Conservation (phyloP, 257 asterid genomes). For the Capsicum rhomboideum region DNA sequence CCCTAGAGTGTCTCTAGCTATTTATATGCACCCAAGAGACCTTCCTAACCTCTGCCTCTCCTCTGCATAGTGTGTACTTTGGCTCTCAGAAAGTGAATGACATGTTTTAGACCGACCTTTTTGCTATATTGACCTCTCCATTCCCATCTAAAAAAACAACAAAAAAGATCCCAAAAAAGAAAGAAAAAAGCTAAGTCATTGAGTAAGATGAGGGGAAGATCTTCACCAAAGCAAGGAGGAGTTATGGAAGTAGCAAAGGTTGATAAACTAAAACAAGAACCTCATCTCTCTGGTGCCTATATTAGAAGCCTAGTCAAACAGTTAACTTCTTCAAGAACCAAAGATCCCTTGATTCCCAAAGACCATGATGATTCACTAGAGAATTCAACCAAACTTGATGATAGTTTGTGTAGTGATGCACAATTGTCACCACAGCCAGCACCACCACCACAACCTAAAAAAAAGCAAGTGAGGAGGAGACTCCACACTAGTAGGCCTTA, state of each 20-base stretch:
- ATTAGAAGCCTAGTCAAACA: conserved; percentile 89
- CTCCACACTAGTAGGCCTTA: conserved; percentile 93
- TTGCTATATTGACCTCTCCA: conserved; percentile 23
- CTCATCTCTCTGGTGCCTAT: conserved; percentile 86
- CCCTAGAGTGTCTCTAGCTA: conserved; percentile 47
- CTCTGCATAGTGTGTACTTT: conserved; percentile 60
- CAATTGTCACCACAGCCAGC: conserved; percentile 8
- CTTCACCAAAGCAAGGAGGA: conserved; percentile 52
- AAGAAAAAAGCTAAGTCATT: not conserved
- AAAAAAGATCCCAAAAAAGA: not conserved
- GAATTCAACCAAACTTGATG: conserved; percentile 18
- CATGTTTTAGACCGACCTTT: conserved; percentile 18
- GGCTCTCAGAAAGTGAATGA: conserved; percentile 37
- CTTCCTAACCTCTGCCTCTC: conserved; percentile 42
- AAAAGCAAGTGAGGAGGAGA: conserved; percentile 72
- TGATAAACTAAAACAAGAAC: conserved; percentile 47
- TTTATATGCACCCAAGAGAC: conserved; percentile 70
- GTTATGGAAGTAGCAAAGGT: conserved; percentile 32
- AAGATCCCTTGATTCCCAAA: conserved; percentile 37
- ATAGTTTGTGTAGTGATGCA: conserved; percentile 19
- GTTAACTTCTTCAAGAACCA: conserved; percentile 70
- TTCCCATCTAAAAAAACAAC: conserved; percentile 2
- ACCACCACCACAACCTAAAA: conserved; percentile 40
- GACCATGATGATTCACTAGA: conserved; percentile 36
- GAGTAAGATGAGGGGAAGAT: conserved; percentile 58